Evolutionary conservation across 768 basidiomycete species (phyloP), one percentile per base, ranked within the genome.

Genomic region (Roridomyces roridus): DNA sequence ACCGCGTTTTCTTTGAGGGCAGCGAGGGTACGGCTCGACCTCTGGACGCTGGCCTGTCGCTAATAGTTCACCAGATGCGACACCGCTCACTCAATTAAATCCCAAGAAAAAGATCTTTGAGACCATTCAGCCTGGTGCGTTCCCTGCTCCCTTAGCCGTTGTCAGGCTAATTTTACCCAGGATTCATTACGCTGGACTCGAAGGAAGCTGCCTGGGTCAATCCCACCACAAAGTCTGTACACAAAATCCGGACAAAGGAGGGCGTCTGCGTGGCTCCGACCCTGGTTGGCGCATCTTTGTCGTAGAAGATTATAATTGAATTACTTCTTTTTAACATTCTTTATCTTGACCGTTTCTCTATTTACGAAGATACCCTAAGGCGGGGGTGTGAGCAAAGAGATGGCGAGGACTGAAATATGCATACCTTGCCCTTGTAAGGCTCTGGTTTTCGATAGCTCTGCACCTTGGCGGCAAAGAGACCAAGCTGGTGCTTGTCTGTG

Each of bases 91-190:
- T 7, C 94, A 96, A 67, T 79, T 99, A 54, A 98, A 98, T 73
- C 97, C 97, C 12, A 99, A 98, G 78, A 98, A 97, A 80, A 99
- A 98, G 77, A 92, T 98, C 28, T 99, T 98, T 67, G 97, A 99
- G 76, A 89, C 95, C 0, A 85, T 99, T 46, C 97, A 97, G 69
- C 94, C 95, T 46, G 90, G 93, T 88, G 64, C 41, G 67, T 51
- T 26, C 23, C 10, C 7, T 25, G n/a, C 34, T n/a, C 20, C 20
- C 21, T 21, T 28, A 37, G 1, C 18, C 8, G 15, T 20, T 18
- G 2, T 46, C 48, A 43, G 18, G 29, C 26, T 29, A 49, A n/a
- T 51, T 43, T 42, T 18, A 5, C 41, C 21, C 62, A 87, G 92
- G 89, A 18, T 97, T 99, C 70, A 94, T 82, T 34, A 98, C 97